Evolutionary conservation across 371 early-diverging fungal species (phyloP).

Genomic region (Mucor racemosus): DNA sequence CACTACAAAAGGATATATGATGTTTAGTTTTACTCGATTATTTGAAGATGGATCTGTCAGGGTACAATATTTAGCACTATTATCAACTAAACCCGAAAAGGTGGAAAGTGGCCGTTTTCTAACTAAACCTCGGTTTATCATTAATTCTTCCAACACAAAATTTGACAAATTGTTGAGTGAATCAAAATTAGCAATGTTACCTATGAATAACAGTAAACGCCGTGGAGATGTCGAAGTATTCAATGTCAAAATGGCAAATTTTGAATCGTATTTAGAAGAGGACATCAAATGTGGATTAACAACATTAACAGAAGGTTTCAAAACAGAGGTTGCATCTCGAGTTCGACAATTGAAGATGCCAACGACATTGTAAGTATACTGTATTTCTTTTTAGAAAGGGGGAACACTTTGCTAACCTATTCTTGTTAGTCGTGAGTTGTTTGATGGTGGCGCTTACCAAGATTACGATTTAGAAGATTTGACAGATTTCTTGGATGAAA

Average conservation of each 20-base stretch:
- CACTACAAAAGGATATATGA: not conserved
- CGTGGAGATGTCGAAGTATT: not conserved
- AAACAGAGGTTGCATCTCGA: not conserved
- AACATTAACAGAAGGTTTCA: not conserved
- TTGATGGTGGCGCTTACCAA: constrained; percentile 4
- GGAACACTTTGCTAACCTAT: no score
- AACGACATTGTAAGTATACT: constrained; percentile 8
- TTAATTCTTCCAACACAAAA: not conserved
- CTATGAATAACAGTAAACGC: not conserved
- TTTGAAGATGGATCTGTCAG: constrained; percentile 29
- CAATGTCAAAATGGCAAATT: not conserved
- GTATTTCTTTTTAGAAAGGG: not conserved
- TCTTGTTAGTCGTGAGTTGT: not conserved
- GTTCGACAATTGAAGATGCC: not conserved
- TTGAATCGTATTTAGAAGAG: not conserved
- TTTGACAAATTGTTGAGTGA: not conserved
- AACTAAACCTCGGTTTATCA: not conserved
- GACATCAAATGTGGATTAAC: not conserved
- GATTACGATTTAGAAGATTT: constrained; percentile 1
- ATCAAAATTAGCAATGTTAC: not conserved
- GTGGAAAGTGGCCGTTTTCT: not conserved
- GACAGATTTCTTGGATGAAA: constrained; percentile 9
- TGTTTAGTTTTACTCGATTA: constrained; percentile 11
- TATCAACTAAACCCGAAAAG: not conserved
- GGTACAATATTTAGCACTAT: constrained; percentile 14